Percentiles rank a stretch among this genome's conserved stretches.
These are phyloP conservation scores for Plasmodium gonderi DNA, from an alignment of 169 alveolate genomes.

Conservation along the genomic window DNA sequence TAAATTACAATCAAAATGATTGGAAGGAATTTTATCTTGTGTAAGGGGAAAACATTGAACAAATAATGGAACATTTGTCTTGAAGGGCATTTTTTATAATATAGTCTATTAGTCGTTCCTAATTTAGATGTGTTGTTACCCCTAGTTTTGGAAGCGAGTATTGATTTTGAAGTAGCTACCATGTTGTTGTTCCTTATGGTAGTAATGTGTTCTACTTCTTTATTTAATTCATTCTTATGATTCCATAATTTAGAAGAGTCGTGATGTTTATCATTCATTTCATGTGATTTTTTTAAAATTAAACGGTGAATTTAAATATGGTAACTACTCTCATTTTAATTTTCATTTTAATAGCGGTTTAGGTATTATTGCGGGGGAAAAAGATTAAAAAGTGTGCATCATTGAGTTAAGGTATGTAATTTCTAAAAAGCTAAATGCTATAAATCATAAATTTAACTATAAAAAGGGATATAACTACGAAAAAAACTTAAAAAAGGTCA, in stretches of 20 bases:
- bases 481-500: not conserved
- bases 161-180: not conserved
- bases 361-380: not conserved
- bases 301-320: not conserved
- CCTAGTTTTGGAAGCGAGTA: not conserved
- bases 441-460: not conserved
- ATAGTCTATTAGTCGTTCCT: not conserved
- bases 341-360: not conserved
- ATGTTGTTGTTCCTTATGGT: not conserved
- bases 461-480: not conserved
- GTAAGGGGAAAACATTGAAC: not conserved
- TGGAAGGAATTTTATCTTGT: not conserved
- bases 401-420: no score
- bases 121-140: not conserved
- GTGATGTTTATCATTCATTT: conserved; percentile 4
- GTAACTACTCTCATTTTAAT: not conserved
- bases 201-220: not conserved
- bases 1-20: not conserved
- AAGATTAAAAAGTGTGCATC: no score
- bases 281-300: not conserved
- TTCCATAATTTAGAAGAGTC: not conserved
- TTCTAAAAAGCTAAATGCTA: not conserved
- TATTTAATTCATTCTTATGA: not conserved
- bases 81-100: not conserved
- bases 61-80: not conserved